Percentiles rank a stretch among this genome's conserved stretches.
Evolutionary conservation across 2,329 filamentous ascomycete species (phyloP).

Genomic region (Colletotrichum caudatum): DNA sequence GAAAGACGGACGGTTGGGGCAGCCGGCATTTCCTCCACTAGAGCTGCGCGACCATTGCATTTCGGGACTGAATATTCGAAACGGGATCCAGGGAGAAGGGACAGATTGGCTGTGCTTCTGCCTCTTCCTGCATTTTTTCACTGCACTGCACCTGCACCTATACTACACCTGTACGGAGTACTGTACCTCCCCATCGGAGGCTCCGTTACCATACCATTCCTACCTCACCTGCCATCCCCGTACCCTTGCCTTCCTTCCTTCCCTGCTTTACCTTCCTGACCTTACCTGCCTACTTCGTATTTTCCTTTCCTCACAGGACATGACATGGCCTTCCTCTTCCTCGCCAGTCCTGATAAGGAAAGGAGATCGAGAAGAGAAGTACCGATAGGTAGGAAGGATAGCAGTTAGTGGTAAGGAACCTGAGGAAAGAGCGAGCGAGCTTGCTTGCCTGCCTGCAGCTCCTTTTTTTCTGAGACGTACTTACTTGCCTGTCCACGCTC

Average conservation of each 20-base stretch:
- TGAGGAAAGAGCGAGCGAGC: neutral
- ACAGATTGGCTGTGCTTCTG: neutral
- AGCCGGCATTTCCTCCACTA: neutral
- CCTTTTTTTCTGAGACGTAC: constrained; percentile 7
- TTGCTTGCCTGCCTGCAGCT: neutral
- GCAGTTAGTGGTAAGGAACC: neutral
- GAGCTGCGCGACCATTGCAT: constrained; percentile 6
- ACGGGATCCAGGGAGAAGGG: constrained; percentile 12
- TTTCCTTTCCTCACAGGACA: neutral
- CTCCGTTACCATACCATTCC: neutral
- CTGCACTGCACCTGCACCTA: neutral
- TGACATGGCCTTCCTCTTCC: neutral
- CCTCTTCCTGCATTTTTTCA: neutral
- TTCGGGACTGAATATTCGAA: constrained; percentile 18
- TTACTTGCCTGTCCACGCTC: constrained; percentile 30
- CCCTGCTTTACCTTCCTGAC: neutral
- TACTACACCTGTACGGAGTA: too few species aligned
- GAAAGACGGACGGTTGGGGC: neutral
- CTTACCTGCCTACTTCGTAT: neutral
- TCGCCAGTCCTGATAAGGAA: constrained; percentile 1
- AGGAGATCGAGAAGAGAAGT: neutral
- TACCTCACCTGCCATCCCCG: neutral
- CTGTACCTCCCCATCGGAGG: neutral
- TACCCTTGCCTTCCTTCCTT: neutral
- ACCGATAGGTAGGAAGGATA: neutral